A percentile compares a stretch with the other conserved stretches of the same genome.
phyloP scores from a whole-genome alignment of 306 rosid species.

The Adenanthera pavonina region DNA sequence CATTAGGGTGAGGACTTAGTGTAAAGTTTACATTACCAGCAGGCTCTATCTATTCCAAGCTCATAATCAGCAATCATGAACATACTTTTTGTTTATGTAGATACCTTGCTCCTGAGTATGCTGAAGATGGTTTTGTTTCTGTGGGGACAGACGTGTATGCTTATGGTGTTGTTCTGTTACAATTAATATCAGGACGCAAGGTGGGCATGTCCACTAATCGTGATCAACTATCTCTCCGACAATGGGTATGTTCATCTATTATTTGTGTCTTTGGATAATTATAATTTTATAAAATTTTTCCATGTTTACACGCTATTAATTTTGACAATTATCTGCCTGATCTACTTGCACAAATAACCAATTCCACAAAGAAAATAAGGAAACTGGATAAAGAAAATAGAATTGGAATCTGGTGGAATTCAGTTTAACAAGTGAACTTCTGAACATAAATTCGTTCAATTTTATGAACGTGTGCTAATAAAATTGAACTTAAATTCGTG shows the following conservation, averaged over 20 bases:
- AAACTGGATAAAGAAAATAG: not conserved
- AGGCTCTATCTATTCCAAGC: not conserved
- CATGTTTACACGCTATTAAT: not conserved
- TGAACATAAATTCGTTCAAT: not conserved
- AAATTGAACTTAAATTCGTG: no score
- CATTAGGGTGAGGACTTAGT: constrained; percentile 58
- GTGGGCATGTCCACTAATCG: constrained; percentile 37
- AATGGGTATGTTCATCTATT: constrained; percentile 56
- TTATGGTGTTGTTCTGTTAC: constrained; percentile 64
- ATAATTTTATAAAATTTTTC: not conserved
- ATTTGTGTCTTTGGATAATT: not conserved
- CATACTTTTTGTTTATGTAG: constrained; percentile 38
- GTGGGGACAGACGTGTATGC: constrained; percentile 66
- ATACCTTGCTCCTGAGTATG: constrained; percentile 78
- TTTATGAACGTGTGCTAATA: not conserved
- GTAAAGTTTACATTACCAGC: not conserved
- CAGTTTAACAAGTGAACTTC: not conserved
- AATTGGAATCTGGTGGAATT: not conserved
- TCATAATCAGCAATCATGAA: not conserved
- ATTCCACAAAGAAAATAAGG: not conserved
- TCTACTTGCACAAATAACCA: not conserved
- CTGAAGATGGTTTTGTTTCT: constrained; percentile 64
- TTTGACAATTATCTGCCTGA: not conserved
- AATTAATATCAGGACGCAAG: constrained; percentile 67
- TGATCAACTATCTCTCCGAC: constrained; percentile 52